Evolutionary conservation across 768 basidiomycete genomes (phyloP).

Genomic region (Phaffia tasmanica): DNA sequence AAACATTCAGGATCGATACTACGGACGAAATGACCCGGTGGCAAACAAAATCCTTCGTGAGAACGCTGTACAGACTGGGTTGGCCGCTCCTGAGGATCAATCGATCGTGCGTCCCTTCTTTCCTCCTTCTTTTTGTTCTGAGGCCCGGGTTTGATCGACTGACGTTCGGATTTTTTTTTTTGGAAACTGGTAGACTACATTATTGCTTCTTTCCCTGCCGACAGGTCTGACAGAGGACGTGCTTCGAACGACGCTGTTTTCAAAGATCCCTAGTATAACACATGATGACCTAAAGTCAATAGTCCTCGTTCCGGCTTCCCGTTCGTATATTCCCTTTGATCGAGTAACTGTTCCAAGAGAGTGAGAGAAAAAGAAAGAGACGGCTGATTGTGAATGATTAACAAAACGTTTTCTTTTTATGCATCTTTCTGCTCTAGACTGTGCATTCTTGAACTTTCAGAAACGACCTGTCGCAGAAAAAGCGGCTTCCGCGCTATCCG

Average conservation of each 20-base stretch:
- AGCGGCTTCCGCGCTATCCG: slow-evolving; percentile 74
- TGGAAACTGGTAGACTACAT: slow-evolving; percentile 52
- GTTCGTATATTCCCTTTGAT: neutral
- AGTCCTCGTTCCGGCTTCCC: slow-evolving; percentile 54
- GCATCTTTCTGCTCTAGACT: slow-evolving; percentile 43
- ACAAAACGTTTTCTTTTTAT: neutral
- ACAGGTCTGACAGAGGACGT: slow-evolving; percentile 57
- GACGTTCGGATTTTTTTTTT: slow-evolving; percentile 26
- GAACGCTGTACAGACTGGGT: slow-evolving; percentile 69
- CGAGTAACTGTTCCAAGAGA: too few species aligned
- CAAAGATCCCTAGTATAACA: slow-evolving; percentile 54
- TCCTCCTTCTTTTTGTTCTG: neutral
- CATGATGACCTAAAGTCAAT: slow-evolving; percentile 65
- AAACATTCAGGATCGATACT: slow-evolving; percentile 86
- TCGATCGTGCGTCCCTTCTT: slow-evolving; percentile 55
- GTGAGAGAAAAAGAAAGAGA: slow-evolving; percentile 40
- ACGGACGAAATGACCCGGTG: slow-evolving; percentile 86
- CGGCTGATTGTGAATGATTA: slow-evolving; percentile 44
- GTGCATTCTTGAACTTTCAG: slow-evolving; percentile 92
- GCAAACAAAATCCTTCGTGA: slow-evolving; percentile 73
- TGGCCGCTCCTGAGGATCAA: slow-evolving; percentile 79
- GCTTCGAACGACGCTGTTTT: slow-evolving; percentile 59
- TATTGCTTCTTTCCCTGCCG: slow-evolving; percentile 73
- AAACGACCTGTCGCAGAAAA: slow-evolving; percentile 70
- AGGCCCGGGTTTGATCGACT: slow-evolving; percentile 12